Conservation (phyloP, 202 grass and related monocot species). For the Setaria italica region DNA sequence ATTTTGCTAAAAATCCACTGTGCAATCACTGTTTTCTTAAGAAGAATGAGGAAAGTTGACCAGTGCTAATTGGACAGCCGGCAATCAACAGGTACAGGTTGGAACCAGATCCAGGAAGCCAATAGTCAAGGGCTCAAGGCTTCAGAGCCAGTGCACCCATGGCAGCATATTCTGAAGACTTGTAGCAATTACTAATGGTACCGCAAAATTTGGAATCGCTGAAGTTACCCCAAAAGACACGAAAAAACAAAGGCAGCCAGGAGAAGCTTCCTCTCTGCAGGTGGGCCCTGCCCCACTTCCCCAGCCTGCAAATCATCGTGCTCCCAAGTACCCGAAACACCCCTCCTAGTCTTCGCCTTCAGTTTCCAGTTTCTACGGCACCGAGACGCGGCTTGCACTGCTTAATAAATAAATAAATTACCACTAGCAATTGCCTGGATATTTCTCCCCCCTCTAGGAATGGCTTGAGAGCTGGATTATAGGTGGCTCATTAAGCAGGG, state of each 20-base stretch:
- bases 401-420: not conserved
- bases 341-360: not conserved
- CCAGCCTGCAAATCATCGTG: not conserved
- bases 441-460: not conserved
- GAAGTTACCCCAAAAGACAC: not conserved
- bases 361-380: not conserved
- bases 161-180: conserved; percentile 27
- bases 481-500: not conserved
- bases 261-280: conserved; percentile 41
- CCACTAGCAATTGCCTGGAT: not conserved
- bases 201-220: not conserved
- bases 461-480: not conserved
- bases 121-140: conserved; percentile 9
- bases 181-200: not conserved
- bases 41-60: conserved; percentile 25
- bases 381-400: not conserved
- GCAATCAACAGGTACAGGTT: conserved; percentile 1
- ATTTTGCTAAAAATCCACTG: not conserved
- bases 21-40: not conserved
- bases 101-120: conserved; percentile 6
- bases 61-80: conserved; percentile 10
- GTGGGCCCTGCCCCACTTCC: not conserved
- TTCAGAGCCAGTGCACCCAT: not conserved
- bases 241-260: not conserved
- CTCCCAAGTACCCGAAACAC: conserved; percentile 3